Evolutionary conservation across 371 early-diverging fungal species (phyloP).

Genomic region (Mucor piriformis): DNA sequence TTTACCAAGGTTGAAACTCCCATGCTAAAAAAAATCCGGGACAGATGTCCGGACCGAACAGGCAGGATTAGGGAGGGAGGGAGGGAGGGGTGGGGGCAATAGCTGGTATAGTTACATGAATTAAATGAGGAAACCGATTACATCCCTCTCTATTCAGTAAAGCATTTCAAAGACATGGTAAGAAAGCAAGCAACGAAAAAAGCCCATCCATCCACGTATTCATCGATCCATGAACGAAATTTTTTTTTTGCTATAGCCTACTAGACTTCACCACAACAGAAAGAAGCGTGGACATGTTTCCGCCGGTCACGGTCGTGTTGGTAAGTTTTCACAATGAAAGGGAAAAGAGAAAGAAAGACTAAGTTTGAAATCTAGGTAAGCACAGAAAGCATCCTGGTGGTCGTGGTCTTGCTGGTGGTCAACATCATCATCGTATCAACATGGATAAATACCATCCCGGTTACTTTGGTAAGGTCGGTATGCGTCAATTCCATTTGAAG

Average conservation of each 20-base stretch:
- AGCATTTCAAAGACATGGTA: conserved; percentile 43
- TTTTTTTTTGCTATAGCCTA: conserved; percentile 59
- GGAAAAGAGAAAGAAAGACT: too few relatives aligned
- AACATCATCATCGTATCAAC: conserved; percentile 99
- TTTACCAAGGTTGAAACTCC: too few relatives aligned
- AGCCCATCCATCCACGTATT: too few relatives aligned
- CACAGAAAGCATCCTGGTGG: conserved; percentile 99
- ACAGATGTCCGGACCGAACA: conserved; percentile 6
- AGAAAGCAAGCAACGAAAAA: too few relatives aligned
- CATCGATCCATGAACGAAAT: too few relatives aligned
- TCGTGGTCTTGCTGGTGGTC: conserved; percentile 99
- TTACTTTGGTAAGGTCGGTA: conserved; percentile 99
- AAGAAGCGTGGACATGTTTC: conserved; percentile 93
- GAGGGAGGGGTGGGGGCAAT: too few relatives aligned
- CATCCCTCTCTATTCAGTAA: conserved; percentile 27
- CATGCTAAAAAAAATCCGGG: too few relatives aligned
- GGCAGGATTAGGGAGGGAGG: too few relatives aligned
- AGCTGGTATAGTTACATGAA: conserved; percentile 1
- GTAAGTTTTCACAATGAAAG: too few relatives aligned
- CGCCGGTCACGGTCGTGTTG: conserved; percentile 93
- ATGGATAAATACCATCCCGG: conserved; percentile 99
- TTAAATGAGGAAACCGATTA: not conserved
- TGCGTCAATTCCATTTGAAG: conserved; percentile 98
- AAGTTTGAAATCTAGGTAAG: too few relatives aligned
- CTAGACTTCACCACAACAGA: conserved; percentile 84